These are phyloP conservation scores for Panicum hallii DNA, from an alignment of 202 grass and related monocot genomes.

Conservation along the genomic window DNA sequence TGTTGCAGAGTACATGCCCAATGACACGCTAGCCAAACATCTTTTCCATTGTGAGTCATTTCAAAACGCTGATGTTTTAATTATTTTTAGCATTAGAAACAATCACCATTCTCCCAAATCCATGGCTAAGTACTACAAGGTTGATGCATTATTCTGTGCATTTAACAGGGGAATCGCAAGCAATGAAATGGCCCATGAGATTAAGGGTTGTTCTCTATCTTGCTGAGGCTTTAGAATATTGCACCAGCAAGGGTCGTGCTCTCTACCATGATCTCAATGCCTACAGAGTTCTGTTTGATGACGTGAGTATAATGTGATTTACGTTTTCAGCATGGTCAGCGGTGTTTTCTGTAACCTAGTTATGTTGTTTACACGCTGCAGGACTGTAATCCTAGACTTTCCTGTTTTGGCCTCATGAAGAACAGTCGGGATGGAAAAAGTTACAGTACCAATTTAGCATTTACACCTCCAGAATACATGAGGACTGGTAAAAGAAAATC, in stretches of 20 bases:
- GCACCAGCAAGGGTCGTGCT: slow-evolving; percentile 85
- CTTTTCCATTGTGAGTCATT: slow-evolving; percentile 96
- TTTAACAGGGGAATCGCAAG: slow-evolving; percentile 87
- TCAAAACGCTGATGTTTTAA: neutral
- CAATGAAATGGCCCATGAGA: slow-evolving; percentile 99
- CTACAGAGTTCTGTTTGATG: slow-evolving; percentile 97
- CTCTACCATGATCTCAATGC: slow-evolving; percentile 99
- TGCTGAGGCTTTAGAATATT: slow-evolving; percentile 94
- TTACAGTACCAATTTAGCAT: slow-evolving; percentile 98
- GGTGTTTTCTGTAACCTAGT: slow-evolving; percentile 29
- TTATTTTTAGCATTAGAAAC: slow-evolving; percentile 23
- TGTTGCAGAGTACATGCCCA: slow-evolving; percentile 98
- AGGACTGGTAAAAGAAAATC: slow-evolving; percentile 65
- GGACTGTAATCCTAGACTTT: slow-evolving; percentile 96
- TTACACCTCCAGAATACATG: slow-evolving; percentile 98
- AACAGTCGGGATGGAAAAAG: slow-evolving; percentile 98
- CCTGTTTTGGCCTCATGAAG: slow-evolving; percentile 99
- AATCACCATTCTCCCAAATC: neutral
- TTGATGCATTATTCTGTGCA: slow-evolving; percentile 37
- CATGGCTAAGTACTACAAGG: neutral
- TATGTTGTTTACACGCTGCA: slow-evolving; percentile 41
- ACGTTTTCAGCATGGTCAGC: slow-evolving; percentile 28
- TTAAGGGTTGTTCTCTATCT: slow-evolving; percentile 94
- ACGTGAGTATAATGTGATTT: slow-evolving; percentile 62
- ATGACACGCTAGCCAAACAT: slow-evolving; percentile 92